Conservation (phyloP, 2,329 filamentous ascomycete species). For the Sphaerostilbella broomeana region DNA sequence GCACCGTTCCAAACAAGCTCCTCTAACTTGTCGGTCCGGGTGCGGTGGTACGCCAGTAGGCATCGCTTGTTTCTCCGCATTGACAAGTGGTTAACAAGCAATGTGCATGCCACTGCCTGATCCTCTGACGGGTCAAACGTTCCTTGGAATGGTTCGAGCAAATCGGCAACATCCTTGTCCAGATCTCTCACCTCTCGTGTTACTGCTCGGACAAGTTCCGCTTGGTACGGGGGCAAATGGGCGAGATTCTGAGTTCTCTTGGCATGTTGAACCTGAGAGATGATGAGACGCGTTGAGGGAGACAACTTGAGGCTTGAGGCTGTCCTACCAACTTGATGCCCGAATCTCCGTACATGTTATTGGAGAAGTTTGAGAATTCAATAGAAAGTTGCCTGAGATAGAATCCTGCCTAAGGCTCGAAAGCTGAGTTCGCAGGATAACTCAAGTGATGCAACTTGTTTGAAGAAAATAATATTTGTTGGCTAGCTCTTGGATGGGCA, state of each 20-base stretch:
- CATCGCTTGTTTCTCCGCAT: conserved; percentile 97
- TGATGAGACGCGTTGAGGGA: conserved; percentile 6
- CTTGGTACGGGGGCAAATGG: conserved; percentile 85
- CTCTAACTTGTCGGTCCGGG: conserved; percentile 84
- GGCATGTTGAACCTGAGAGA: conserved; percentile 76
- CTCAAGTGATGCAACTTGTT: too few species aligned
- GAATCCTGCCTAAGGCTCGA: too few species aligned
- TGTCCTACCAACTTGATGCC: conserved; percentile 69
- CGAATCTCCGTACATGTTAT: conserved; percentile 91
- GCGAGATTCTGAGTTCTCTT: conserved; percentile 85
- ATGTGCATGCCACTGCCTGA: conserved; percentile 75
- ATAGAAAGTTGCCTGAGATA: too few species aligned
- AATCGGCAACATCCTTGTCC: conserved; percentile 72
- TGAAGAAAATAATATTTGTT: too few species aligned
- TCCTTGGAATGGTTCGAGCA: conserved; percentile 76
- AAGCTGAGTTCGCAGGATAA: too few species aligned
- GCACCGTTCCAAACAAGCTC: conserved; percentile 87
- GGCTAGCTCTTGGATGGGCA: too few species aligned
- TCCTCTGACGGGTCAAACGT: conserved; percentile 80
- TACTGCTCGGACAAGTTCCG: conserved; percentile 80
- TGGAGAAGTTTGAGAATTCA: too few species aligned
- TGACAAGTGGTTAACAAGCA: conserved; percentile 88
- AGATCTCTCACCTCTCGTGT: conserved; percentile 90
- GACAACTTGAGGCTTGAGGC: not conserved
- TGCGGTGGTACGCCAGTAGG: conserved; percentile 86